phyloP scores from a whole-genome alignment of 2,329 filamentous ascomycete genomes.

The Fusarium xyrophilum region DNA sequence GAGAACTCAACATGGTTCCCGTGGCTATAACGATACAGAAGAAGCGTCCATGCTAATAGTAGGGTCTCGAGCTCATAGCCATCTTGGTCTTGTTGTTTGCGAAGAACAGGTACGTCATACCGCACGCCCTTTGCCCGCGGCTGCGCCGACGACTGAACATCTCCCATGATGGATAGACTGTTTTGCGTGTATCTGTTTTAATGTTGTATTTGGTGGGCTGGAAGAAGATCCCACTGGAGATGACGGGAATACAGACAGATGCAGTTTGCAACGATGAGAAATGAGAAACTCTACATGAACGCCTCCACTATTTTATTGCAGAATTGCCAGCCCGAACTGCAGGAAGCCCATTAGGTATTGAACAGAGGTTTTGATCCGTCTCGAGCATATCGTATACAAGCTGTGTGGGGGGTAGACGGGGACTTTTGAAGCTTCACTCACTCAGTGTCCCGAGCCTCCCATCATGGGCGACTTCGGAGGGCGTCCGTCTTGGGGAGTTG shows the following conservation, averaged over 20 bases:
- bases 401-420: conserved; percentile 22
- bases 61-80: conserved; percentile 26
- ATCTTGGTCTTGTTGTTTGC: conserved; percentile 13
- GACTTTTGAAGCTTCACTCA: conserved; percentile 3
- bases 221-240: not conserved
- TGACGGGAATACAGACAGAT: conserved; percentile 18
- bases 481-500: conserved; percentile 10
- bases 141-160: conserved; percentile 6
- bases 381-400: not conserved
- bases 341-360: conserved; percentile 39
- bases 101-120: conserved; percentile 33
- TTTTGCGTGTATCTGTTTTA: not conserved
- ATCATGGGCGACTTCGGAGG: conserved; percentile 30
- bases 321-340: not conserved
- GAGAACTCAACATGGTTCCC: conserved; percentile 37
- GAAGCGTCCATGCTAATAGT: conserved; percentile 36
- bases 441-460: conserved; percentile 8
- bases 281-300: conserved; percentile 26
- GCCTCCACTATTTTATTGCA: conserved; percentile 32
- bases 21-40: conserved; percentile 36
- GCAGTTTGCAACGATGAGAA: not conserved
- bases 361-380: not conserved
- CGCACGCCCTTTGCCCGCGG: conserved; percentile 22
- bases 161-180: conserved; percentile 20
- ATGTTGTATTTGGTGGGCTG: not conserved